Percentiles rank a stretch among this genome's conserved stretches.
Evolutionary conservation across 495 filamentous ascomycete species (phyloP).

Genomic region (Polyplosphaeria fusca): DNA sequence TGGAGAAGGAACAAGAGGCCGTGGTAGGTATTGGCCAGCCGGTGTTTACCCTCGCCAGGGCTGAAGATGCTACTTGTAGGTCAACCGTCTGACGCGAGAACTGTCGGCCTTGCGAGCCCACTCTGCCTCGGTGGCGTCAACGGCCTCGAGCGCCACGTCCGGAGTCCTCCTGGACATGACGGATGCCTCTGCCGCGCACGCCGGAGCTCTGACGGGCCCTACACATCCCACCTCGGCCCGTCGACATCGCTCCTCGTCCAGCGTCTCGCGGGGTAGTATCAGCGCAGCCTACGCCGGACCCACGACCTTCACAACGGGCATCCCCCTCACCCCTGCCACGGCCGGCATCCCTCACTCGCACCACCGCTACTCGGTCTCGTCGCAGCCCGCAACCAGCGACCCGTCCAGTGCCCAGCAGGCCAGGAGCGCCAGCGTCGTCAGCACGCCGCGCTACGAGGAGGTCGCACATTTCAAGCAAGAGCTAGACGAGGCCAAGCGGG

Average conservation of each 20-base stretch:
- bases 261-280: slow-evolving; percentile 55
- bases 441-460: slow-evolving; percentile 65
- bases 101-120: slow-evolving; percentile 73
- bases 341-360: slow-evolving; percentile 31
- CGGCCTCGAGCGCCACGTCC: slow-evolving; percentile 65
- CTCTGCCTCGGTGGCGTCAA: slow-evolving; percentile 77
- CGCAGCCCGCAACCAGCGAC: slow-evolving; percentile 21
- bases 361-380: slow-evolving; percentile 28
- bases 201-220: slow-evolving; percentile 50
- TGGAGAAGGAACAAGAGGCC: slow-evolving; percentile 94
- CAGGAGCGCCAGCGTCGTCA: slow-evolving; percentile 31
- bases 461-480: slow-evolving; percentile 64
- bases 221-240: slow-evolving; percentile 56
- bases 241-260: slow-evolving; percentile 64
- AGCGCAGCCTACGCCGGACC: slow-evolving; percentile 40
- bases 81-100: slow-evolving; percentile 88
- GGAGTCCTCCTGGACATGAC: slow-evolving; percentile 33
- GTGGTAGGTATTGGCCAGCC: slow-evolving; percentile 59
- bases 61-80: slow-evolving; percentile 50
- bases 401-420: slow-evolving; percentile 11
- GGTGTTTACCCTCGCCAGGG: too few species aligned
- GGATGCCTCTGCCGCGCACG: slow-evolving; percentile 41
- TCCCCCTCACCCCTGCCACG: slow-evolving; percentile 30
- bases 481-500: slow-evolving; percentile 67
- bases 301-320: slow-evolving; percentile 21